Conservation (phyloP, 768 basidiomycete genomes). For the Suillus tomentosus region DNA sequence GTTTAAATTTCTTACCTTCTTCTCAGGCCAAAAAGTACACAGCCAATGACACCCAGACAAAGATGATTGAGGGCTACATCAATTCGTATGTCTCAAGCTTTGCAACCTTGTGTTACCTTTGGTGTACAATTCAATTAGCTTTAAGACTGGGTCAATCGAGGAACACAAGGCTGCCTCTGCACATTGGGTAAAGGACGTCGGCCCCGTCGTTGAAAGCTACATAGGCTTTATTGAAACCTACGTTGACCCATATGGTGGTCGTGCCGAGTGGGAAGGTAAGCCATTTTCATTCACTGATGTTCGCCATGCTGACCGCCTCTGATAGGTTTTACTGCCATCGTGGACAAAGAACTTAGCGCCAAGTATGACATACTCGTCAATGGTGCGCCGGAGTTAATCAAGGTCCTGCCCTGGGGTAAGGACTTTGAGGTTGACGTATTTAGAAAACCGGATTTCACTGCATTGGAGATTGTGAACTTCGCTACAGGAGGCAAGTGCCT, state of each 20-base stretch:
- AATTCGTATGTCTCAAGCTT: constrained; percentile 54
- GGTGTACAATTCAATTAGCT: constrained; percentile 36
- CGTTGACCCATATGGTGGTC: constrained; percentile 87
- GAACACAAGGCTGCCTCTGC: constrained; percentile 78
- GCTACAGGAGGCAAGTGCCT: constrained; percentile 69
- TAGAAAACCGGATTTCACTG: constrained; percentile 86
- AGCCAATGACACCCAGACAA: constrained; percentile 69
- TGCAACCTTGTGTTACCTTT: not conserved
- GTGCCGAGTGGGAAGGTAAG: constrained; percentile 90
- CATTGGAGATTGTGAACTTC: constrained; percentile 79
- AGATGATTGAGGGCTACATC: constrained; percentile 78
- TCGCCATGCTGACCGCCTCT: not conserved
- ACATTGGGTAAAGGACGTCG: constrained; percentile 85
- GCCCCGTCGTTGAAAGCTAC: constrained; percentile 87
- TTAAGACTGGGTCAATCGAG: constrained; percentile 75
- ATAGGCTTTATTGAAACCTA: constrained; percentile 88
- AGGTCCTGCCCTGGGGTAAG: constrained; percentile 80
- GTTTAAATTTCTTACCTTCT: not conserved
- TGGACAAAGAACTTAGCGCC: constrained; percentile 79
- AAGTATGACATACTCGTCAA: constrained; percentile 81
- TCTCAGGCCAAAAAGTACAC: constrained; percentile 70
- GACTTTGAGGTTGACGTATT: constrained; percentile 72
- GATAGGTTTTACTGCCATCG: constrained; percentile 85
- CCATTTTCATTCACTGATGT: constrained; percentile 4
- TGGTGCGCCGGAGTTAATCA: constrained; percentile 75